Conservation (phyloP, 2,329 filamentous ascomycete genomes). For the Cladosporium phlei region DNA sequence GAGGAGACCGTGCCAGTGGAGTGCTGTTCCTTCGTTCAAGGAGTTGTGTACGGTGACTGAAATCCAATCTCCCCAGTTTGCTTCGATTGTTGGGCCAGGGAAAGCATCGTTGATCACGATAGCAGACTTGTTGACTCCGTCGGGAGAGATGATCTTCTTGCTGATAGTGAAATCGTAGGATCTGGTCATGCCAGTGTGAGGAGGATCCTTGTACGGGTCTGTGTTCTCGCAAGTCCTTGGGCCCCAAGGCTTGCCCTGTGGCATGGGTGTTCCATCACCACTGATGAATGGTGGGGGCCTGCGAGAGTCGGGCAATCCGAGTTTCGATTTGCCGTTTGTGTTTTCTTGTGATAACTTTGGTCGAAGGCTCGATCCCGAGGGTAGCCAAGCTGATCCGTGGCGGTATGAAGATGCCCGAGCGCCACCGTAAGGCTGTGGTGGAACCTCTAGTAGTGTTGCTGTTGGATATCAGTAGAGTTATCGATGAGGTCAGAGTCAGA, state of each 20-base stretch:
- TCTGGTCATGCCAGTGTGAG: constrained; percentile 32
- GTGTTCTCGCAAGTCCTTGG: constrained; percentile 23
- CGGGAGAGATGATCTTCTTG: constrained; percentile 27
- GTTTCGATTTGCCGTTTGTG: constrained; percentile 25
- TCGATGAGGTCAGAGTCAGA: background rate
- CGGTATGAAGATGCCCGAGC: constrained; percentile 6
- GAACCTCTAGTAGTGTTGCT: background rate
- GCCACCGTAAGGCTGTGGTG: constrained; percentile 6
- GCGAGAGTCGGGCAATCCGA: constrained; percentile 24
- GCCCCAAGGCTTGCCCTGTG: constrained; percentile 26
- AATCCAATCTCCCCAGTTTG: constrained; percentile 34
- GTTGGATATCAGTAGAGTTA: background rate
- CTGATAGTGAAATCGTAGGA: constrained; percentile 32
- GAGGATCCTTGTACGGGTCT: constrained; percentile 25
- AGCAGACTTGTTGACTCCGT: constrained; percentile 29
- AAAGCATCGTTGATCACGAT: constrained; percentile 32
- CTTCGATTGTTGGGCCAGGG: constrained; percentile 29
- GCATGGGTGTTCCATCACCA: constrained; percentile 18
- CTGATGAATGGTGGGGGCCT: constrained; percentile 22
- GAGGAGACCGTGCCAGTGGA: constrained; percentile 50
- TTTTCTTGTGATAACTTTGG: constrained; percentile 19
- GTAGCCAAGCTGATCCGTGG: constrained; percentile 12
- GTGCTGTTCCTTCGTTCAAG: constrained; percentile 42
- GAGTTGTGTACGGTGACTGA: constrained; percentile 34
- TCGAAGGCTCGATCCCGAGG: constrained; percentile 2